Base-by-base conservation (phyloP, 495 filamentous ascomycete species). In the Letharia lupina region DNA sequence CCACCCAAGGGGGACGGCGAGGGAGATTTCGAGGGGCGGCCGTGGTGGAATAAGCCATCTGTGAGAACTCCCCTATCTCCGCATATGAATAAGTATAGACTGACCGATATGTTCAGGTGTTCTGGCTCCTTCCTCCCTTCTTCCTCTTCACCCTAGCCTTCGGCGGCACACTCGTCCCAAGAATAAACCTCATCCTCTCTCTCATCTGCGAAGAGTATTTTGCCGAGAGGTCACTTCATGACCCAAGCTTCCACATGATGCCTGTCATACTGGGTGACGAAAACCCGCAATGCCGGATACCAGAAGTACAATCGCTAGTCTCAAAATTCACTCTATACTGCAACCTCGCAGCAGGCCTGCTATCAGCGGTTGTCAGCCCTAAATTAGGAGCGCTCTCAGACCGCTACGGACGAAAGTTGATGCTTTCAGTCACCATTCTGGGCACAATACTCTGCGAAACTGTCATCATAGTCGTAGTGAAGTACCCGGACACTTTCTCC, bases 341-440 rank as follows among this genome's bases (percentile, higher is more conserved):
- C 64, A 87, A 81, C 65, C 80, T 96, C 45, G 80, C 88, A 23
- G 80, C 83, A 5, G 93, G 93, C 3, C 76, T 88, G 5, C 74
- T 96, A 4, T 81, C 83, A 62, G 91, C 92, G 10, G 71, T 97
- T 68, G 86, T 86, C 33, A 87, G 88, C 57, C 94, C 94, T 4
- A 90, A 89, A 65, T 74, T 98, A 7, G 94, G 94, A 4, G 82
- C 87, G 1, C 76, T 96, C 31, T 97, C 93, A 3, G 94, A 98
- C 78, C 86, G 90, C 9, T 90, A 92, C 76, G 94, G 94, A 3
- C 84, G 94, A 58, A 90, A 86, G 56, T 79, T 72, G 23, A 72
- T 96, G 47, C 84, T 98, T 63, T 81, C 86, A 18, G 69, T 90
- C 42, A 82, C 84, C 33, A 86, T 87, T 16, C 72, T 83, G 3